Percentiles rank a stretch among this genome's conserved stretches.
Conservation (phyloP, 768 basidiomycete species). For the Trametes coccinea region DNA sequence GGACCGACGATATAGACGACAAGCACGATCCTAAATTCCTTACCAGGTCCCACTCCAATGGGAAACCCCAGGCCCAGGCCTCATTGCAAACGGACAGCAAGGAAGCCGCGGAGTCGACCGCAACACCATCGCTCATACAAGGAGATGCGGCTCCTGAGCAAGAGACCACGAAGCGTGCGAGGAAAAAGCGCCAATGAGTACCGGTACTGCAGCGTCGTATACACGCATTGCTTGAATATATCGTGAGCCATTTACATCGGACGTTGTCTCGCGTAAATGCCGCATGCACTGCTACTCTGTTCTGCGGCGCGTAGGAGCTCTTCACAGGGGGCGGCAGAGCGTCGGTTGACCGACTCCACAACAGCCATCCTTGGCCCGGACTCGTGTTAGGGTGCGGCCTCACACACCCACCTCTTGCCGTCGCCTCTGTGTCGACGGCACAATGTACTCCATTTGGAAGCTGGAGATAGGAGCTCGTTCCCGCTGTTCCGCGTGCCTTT, state of each 20-base stretch:
- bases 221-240: not conserved
- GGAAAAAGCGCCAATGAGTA: slow-evolving; percentile 6
- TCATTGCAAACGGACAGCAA: not conserved
- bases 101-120: not conserved
- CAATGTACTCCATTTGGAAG: not conserved
- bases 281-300: too few relatives aligned
- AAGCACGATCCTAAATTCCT: not conserved
- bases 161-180: slow-evolving; percentile 5
- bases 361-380: too few relatives aligned
- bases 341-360: too few relatives aligned
- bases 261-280: too few relatives aligned
- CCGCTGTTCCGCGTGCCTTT: not conserved
- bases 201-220: not conserved
- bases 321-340: too few relatives aligned
- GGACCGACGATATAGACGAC: slow-evolving; percentile 53
- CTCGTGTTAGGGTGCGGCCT: too few relatives aligned
- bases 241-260: not conserved
- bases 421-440: too few relatives aligned
- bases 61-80: not conserved
- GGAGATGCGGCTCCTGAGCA: not conserved
- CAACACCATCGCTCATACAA: not conserved
- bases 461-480: not conserved
- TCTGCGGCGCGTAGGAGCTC: too few relatives aligned
- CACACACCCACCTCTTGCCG: too few relatives aligned
- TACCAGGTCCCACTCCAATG: not conserved